Base-by-base conservation (phyloP, 1,284 basidiomycete species). In the Apiotrichum laibachii region DNA sequence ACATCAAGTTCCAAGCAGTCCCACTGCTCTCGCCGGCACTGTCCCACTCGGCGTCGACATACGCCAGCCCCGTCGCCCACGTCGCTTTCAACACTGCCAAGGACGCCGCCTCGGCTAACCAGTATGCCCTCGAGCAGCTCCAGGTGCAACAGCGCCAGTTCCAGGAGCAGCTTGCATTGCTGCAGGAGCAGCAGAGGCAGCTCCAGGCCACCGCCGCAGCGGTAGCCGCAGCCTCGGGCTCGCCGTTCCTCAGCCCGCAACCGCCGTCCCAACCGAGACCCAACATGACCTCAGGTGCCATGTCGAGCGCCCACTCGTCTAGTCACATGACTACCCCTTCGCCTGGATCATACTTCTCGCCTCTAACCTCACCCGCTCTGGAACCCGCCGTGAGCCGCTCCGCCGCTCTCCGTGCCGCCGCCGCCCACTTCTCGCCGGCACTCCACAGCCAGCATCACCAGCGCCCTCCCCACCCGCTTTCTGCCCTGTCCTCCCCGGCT, bases 291-390 rank as follows among this genome's bases (percentile, higher is more conserved):
- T 69, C 70, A 0, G 70, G 67, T 6, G 39, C n/a, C 2, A 44
- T 42, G 16, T 48, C 46, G 6, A 21, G 51, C 21, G 33, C 62
- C 11, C 62, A 65, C 40, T 64, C 60, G 33, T 53, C 45, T 11
- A 63, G 62, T 15, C 52, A 40, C 6, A 58, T 60, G 37, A 61
- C 34, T 26, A 71, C 65, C 11, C 68, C 66, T 35, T 69, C 63
- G 2, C 70, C 72, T 1, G 81, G 82, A 11, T 51, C 59, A 39
- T 81, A 82, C 68, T 83, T 85, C 68, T 83, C 83, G 5, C 84
- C 84, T 1, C 70, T 85, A 43, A 82, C 82, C 1, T 84, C 83
- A 8, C 84, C 84, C 0, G 84, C 84, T 1, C 75, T 85, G 7
- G 79, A 80, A 43, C 82, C 83, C 1, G 61, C 64, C 18, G 65